Evolutionary conservation across 169 alveolate genomes (phyloP).

Genomic region (Prorocentrum cordatum): DNA sequence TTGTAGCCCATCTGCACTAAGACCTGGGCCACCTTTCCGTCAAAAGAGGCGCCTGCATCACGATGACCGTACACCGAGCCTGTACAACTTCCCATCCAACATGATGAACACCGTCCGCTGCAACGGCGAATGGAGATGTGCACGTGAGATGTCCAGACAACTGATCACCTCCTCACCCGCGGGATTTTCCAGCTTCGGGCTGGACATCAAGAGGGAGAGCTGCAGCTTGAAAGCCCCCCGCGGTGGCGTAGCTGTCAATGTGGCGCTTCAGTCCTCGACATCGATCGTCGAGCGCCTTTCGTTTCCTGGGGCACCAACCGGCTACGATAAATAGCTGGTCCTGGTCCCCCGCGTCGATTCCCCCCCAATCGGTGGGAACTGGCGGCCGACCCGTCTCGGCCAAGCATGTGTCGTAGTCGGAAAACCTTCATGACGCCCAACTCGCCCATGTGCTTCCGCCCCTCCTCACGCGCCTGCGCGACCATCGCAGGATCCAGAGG

Average conservation of each 20-base stretch:
- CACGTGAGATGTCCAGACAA: not conserved
- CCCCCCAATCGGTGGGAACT: not conserved
- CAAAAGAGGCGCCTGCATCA: not conserved
- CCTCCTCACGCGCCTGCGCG: not conserved
- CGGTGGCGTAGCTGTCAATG: not conserved
- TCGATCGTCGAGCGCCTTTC: not conserved
- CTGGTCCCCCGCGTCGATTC: not conserved
- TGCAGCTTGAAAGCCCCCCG: not conserved
- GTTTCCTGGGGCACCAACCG: not conserved
- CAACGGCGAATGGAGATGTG: not conserved
- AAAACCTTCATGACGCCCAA: not conserved
- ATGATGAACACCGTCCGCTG: not conserved
- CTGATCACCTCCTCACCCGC: not conserved
- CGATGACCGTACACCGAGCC: not conserved
- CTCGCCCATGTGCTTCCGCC: not conserved
- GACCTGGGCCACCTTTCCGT: not conserved
- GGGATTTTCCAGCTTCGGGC: not conserved
- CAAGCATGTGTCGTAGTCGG: not conserved
- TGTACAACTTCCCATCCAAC: not conserved
- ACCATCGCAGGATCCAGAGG: not conserved
- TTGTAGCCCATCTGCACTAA: not conserved
- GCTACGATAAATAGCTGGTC: not conserved
- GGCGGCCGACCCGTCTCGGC: not conserved
- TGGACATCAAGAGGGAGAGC: not conserved
- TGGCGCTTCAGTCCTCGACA: not conserved